phyloP scores from a whole-genome alignment of 73 alveolate genomes.

The Diophrys appendiculata region DNA sequence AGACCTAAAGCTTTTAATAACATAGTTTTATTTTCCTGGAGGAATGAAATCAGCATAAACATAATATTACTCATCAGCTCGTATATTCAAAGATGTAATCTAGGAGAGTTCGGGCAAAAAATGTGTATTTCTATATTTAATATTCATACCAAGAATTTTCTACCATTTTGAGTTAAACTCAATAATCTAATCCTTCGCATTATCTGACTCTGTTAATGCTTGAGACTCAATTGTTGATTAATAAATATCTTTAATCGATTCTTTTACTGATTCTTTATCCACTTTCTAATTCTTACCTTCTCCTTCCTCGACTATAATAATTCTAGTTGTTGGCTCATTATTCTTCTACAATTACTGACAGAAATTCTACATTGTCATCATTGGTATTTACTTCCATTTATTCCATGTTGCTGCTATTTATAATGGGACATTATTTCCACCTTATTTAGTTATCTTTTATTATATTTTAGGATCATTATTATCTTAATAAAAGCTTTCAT shows the following conservation, averaged over 20 bases:
- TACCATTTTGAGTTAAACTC: not conserved
- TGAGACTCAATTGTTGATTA: not conserved
- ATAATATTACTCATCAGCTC: slow-evolving; percentile 9
- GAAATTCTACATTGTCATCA: slow-evolving; percentile 10
- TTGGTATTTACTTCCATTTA: not conserved
- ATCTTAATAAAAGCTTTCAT: not conserved
- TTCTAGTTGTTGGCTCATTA: not conserved
- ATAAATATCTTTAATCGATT: not conserved
- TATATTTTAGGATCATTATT: not conserved
- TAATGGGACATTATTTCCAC: no score
- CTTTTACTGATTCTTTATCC: not conserved
- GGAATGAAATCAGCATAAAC: slow-evolving; percentile 46
- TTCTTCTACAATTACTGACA: not conserved
- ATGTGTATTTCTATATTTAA: not conserved
- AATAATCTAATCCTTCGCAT: not conserved
- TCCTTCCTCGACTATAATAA: not conserved
- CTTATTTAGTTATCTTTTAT: not conserved
- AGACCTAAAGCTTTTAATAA: no score
- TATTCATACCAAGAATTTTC: not conserved
- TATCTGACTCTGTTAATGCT: not conserved
- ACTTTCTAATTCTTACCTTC: slow-evolving; percentile 4
- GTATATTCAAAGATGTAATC: not conserved
- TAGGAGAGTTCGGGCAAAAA: not conserved
- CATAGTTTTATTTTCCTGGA: slow-evolving; percentile 45
- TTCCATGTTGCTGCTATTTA: slow-evolving; percentile 3